phyloP scores from a whole-genome alignment of 2,329 filamentous ascomycete genomes.

The Pyrenochaeta sp. region DNA sequence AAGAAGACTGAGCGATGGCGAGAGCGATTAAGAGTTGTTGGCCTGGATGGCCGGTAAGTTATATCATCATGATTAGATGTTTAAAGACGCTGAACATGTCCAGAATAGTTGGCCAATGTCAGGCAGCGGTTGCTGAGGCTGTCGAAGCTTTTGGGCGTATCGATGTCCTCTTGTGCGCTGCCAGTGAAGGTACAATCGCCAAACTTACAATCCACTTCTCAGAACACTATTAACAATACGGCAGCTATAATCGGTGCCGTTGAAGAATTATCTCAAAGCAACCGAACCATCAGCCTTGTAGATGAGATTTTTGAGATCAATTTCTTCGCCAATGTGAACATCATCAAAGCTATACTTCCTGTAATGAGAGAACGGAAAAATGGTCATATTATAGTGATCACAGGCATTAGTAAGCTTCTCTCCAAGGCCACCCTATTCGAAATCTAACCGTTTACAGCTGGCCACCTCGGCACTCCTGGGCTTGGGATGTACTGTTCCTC shows the following conservation, averaged over 20 bases:
- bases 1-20: constrained; percentile 81
- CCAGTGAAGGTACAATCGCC: constrained; percentile 74
- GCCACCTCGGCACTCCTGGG: constrained; percentile 91
- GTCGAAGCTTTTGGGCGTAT: constrained; percentile 84
- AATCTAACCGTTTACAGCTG: constrained; percentile 58
- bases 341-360: constrained; percentile 88
- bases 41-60: constrained; percentile 63
- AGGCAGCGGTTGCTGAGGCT: constrained; percentile 86
- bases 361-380: constrained; percentile 80
- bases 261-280: constrained; percentile 82
- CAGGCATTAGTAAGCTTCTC: constrained; percentile 71
- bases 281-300: constrained; percentile 78
- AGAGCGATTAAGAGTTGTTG: constrained; percentile 73
- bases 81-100: constrained; percentile 1
- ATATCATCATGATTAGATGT: constrained; percentile 14
- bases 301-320: constrained; percentile 93
- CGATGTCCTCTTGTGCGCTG: constrained; percentile 90
- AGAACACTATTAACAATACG: background rate
- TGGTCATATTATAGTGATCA: constrained; percentile 89
- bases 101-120: constrained; percentile 74
- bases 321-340: constrained; percentile 95
- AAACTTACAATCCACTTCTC: background rate
- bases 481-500: constrained; percentile 91
- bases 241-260: constrained; percentile 86
- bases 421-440: background rate